Percentiles rank a stretch among this genome's conserved stretches.
phyloP scores from a whole-genome alignment of 2,329 filamentous ascomycete genomes.

The Diaporthe destruens region DNA sequence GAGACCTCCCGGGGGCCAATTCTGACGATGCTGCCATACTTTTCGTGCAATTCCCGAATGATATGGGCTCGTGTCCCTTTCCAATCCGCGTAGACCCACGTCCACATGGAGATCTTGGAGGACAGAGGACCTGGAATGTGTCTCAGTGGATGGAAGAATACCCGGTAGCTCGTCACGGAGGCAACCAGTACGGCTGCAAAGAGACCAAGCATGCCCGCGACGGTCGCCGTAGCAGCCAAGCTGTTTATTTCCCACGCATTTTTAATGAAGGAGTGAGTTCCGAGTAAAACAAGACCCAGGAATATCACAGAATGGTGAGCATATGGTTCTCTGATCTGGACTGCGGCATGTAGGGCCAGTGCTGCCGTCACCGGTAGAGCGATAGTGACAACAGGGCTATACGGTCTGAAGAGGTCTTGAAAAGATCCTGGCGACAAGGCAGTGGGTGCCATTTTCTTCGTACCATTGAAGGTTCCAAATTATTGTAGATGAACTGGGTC shows the following conservation, averaged over 20 bases:
- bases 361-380: constrained; percentile 15
- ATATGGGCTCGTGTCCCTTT: neutral
- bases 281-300: constrained; percentile 4
- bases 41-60: constrained; percentile 11
- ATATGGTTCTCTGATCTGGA: constrained; percentile 13
- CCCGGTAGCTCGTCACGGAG: neutral
- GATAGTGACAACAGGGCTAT: constrained; percentile 17
- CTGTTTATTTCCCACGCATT: constrained; percentile 14
- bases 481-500: neutral
- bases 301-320: constrained; percentile 19
- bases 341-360: constrained; percentile 2
- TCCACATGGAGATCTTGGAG: neutral
- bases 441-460: neutral
- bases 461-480: neutral
- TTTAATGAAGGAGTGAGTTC: constrained; percentile 8
- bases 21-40: constrained; percentile 17
- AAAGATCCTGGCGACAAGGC: neutral
- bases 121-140: constrained; percentile 6
- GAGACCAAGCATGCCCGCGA: constrained; percentile 1
- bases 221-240: neutral
- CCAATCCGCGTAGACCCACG: constrained; percentile 7
- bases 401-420: constrained; percentile 3
- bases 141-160: constrained; percentile 22
- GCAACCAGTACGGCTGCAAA: neutral
- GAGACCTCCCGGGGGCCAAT: constrained; percentile 9